Evolutionary conservation across 768 basidiomycete species (phyloP), one percentile per base, ranked within the genome.

Genomic region (Kondoa subrosea): DNA sequence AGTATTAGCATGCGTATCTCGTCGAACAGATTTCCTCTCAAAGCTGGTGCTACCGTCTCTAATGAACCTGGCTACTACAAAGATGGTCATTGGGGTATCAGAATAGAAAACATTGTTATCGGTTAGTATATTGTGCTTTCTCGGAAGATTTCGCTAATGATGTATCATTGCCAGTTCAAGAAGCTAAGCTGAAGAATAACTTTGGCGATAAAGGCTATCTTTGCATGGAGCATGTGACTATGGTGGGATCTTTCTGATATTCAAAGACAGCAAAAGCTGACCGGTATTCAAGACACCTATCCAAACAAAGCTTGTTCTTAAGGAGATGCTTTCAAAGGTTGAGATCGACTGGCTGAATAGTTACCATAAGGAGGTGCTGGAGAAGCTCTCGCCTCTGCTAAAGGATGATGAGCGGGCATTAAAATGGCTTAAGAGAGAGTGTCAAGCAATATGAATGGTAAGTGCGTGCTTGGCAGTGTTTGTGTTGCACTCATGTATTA

Each of bases 21-120:
- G 2, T 72, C 69, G 61, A 72, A 74, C 69, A 71, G 72, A 25
- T 61, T 68, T 64, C 68, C 69, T 0, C 77, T 96, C 67, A 87
- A 89, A 75, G 80, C 83, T 3, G 90, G 91, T 8, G 90, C 91
- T 87, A 89, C 89, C 0, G 80, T 96, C 29, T 91, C 90, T 0
- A 95, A 96, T 73, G 83, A 70, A 27, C 66, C 71, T n/a, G 69
- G 74, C 0, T 75, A 68, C 65, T 75, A 75, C 71, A 61, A 73
- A 40, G 91, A 96, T 72, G 93, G 91, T 1, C 79, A 81, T 58
- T 97, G 86, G 73, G 93, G 92, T 1, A 90, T 97, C 73, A 85
- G 95, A 2, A 89, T 93, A 72, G 93, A 99, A 78, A 91, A 84
- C 76, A 82, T 96, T 57, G 84, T 91, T 26, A 79, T 93, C 25